These are phyloP conservation scores for Solanum bulbocastanum DNA, from an alignment of 257 asterid species.

Conservation along the genomic window DNA sequence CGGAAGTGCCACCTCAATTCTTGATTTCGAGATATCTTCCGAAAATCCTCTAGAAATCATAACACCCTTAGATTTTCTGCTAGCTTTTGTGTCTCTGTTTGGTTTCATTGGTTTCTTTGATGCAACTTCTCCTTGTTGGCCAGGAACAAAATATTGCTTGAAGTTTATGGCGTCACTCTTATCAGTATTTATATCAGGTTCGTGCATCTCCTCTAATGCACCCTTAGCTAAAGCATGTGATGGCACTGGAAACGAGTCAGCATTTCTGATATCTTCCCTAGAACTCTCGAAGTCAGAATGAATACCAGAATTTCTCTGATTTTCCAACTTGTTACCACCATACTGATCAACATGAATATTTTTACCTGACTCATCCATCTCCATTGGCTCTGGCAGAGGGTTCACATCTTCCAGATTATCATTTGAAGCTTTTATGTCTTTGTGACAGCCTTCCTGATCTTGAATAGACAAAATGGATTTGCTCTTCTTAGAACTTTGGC, in stretches of 20 bases:
- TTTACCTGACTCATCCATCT: not conserved
- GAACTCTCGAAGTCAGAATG: not conserved
- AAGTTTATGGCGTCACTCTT: conserved; percentile 39
- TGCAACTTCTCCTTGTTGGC: conserved; percentile 16
- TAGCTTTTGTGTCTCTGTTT: not conserved
- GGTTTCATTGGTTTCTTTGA: conserved; percentile 6
- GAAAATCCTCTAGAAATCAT: not conserved
- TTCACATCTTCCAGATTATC: conserved; percentile 10
- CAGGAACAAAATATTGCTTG: conserved; percentile 44
- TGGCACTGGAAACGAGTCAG: not conserved
- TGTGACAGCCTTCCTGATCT: conserved; percentile 19
- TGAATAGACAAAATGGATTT: conserved; percentile 15
- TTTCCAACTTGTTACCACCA: not conserved
- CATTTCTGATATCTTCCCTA: not conserved
- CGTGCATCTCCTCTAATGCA: conserved; percentile 11
- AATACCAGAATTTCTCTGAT: conserved; percentile 1
- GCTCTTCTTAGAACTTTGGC: conserved; percentile 19
- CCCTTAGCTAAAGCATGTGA: not conserved
- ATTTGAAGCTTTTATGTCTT: conserved; percentile 18
- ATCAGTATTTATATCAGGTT: conserved; percentile 12
- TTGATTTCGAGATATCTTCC: not conserved
- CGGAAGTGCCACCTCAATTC: conserved; percentile 14
- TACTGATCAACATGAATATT: conserved; percentile 3
- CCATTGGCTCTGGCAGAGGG: not conserved
- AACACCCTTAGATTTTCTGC: not conserved